Base-by-base conservation (phyloP, 2,329 filamentous ascomycete genomes). In the Venturia pyrina region DNA sequence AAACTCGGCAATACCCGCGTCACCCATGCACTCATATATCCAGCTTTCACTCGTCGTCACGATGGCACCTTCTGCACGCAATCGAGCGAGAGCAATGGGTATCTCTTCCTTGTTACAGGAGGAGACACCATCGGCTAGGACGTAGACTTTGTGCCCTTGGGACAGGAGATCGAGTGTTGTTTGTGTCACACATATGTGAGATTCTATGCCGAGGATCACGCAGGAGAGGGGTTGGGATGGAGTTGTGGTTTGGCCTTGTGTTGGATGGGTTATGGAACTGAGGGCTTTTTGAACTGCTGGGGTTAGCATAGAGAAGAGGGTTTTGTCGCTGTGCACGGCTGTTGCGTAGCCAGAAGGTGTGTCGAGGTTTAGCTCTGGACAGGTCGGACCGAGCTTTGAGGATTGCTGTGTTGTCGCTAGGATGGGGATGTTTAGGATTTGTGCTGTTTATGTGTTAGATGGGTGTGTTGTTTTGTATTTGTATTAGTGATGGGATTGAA, bases 171-270 rank as follows among this genome's bases (percentile, higher is more conserved):
- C 93, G 53, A 97, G 82, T 19, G 90, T 86, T 53, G 93, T 97
- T 82, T 98, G 93, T 68, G 91, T 93, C 40, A 98, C 87, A 80
- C 93, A 98, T 74, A 98, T 95, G 78, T 98, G 93, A 50, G 86
- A 85, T 78, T 98, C 93, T 74, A 98, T 96, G 46, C 93, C 93
- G 19, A 96, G 88, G 68, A 98, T 86, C 65, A 90, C 88, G 64
- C 91, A 83, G 71, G 88, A 83, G 28, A 84, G 74, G 17, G 13
- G 50, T 37, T 19, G 24, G 11, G 24, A 34, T 32, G 24, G 1
- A 15, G 53, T 37, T 5, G 28, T 57, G 19, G 53, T 59, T 59
- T 59, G 53, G 8, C 53, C 53, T 10, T n/a, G 46, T 19, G 19
- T n/a, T 68, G 76, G 71, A n/a, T 69, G 65, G 5, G 78, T 69